Percentiles rank a stretch among this genome's conserved stretches.
phyloP scores from a whole-genome alignment of 2,329 filamentous ascomycete species.

The Epichloe uncinata region DNA sequence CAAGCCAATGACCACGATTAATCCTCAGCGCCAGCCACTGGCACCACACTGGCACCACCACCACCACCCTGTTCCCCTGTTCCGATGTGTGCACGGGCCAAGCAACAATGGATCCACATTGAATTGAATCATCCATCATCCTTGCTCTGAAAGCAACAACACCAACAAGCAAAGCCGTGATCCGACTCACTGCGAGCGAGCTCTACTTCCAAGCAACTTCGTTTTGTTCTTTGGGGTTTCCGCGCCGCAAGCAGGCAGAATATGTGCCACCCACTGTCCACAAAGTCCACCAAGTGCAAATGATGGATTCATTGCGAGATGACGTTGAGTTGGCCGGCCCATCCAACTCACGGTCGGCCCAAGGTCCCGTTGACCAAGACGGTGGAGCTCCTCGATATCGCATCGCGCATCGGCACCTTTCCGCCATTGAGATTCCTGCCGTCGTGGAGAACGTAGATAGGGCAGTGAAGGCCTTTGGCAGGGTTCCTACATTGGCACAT shows the following conservation, averaged over 20 bases:
- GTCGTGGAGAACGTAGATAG: conserved; percentile 30
- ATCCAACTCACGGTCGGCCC: neutral
- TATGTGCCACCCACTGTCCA: neutral
- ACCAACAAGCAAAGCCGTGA: too few species aligned
- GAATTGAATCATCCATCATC: neutral
- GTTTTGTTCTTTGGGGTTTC: too few species aligned
- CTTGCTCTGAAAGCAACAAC: neutral
- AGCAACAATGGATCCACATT: neutral
- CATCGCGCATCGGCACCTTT: conserved; percentile 21
- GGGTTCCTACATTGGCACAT: conserved; percentile 24
- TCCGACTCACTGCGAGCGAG: neutral
- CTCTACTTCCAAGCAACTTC: neutral
- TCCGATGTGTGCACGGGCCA: neutral
- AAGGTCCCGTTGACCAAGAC: conserved; percentile 1
- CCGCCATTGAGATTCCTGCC: conserved; percentile 30
- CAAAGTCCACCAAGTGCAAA: neutral
- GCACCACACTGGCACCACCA: too few species aligned
- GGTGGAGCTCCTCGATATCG: conserved; percentile 20
- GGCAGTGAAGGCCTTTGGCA: conserved; percentile 28
- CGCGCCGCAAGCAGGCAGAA: neutral
- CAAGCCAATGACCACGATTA: neutral
- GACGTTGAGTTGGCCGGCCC: neutral
- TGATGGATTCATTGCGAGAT: neutral
- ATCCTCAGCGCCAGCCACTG: too few species aligned
- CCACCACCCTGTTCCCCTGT: too few species aligned